phyloP scores from a whole-genome alignment of 306 rosid species.

The Malus sieversii region DNA sequence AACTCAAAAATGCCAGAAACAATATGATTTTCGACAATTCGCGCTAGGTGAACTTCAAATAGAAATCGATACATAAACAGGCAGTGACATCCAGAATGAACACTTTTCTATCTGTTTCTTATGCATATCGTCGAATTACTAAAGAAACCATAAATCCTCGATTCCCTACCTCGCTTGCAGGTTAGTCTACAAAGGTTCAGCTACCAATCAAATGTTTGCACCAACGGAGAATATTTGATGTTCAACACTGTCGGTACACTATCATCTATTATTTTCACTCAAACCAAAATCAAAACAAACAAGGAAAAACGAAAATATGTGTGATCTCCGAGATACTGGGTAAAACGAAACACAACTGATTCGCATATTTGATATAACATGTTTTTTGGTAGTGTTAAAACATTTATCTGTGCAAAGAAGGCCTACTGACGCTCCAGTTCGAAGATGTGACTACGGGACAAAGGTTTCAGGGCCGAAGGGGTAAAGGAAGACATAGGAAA shows the following conservation, averaged over 20 bases:
- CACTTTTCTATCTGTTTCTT: neutral
- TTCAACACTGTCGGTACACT: neutral
- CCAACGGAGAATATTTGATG: neutral
- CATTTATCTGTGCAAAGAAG: neutral
- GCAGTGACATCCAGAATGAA: neutral
- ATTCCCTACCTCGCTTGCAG: no score
- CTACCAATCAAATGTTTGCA: neutral
- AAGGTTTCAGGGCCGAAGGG: no score
- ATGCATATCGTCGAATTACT: neutral
- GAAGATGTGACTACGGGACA: no score
- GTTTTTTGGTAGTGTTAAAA: neutral
- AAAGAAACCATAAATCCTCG: no score
- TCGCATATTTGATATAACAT: neutral
- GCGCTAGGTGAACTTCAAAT: neutral
- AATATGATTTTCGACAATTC: neutral
- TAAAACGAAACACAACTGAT: neutral
- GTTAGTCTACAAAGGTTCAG: neutral
- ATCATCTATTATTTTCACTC: neutral
- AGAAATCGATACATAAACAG: neutral
- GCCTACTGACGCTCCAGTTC: no score
- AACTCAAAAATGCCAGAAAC: neutral
- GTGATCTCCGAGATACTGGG: neutral
- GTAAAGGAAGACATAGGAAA: no score
- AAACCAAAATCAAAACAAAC: neutral
- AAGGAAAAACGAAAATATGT: neutral